phyloP scores from a whole-genome alignment of 2,329 filamentous ascomycete genomes.

The Colletotrichum sp. region DNA sequence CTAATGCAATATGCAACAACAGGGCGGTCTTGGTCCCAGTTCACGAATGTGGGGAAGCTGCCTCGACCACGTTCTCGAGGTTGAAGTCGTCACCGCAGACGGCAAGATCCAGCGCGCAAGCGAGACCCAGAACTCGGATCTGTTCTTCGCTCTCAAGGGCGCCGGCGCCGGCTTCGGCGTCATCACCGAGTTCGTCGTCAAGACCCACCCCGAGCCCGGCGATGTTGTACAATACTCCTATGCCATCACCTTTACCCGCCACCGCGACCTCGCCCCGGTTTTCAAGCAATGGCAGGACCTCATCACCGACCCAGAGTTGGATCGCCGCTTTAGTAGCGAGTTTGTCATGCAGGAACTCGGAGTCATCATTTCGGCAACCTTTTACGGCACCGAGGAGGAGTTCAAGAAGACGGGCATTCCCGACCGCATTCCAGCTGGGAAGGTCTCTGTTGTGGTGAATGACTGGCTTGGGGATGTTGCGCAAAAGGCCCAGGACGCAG shows the following conservation, averaged over 20 bases:
- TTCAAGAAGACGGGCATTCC: slow-evolving; percentile 57
- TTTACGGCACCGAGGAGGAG: slow-evolving; percentile 64
- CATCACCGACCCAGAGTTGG: slow-evolving; percentile 57
- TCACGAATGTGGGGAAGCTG: slow-evolving; percentile 64
- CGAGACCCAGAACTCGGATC: slow-evolving; percentile 51
- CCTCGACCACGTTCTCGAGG: slow-evolving; percentile 60
- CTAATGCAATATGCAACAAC: slow-evolving; percentile 1
- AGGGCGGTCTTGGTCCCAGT: slow-evolving; percentile 64
- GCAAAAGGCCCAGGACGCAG: slow-evolving; percentile 54
- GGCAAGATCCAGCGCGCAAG: slow-evolving; percentile 55
- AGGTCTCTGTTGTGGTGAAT: slow-evolving; percentile 49
- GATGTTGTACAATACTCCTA: slow-evolving; percentile 65
- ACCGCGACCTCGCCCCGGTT: slow-evolving; percentile 50
- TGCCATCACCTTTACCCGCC: slow-evolving; percentile 53
- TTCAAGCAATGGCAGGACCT: slow-evolving; percentile 66
- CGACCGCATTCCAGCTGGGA: slow-evolving; percentile 47
- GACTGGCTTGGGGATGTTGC: slow-evolving; percentile 68
- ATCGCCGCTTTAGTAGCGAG: slow-evolving; percentile 62
- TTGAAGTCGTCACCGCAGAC: slow-evolving; percentile 61
- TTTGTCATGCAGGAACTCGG: slow-evolving; percentile 60
- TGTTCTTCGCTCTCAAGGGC: slow-evolving; percentile 63
- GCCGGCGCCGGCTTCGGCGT: slow-evolving; percentile 63
- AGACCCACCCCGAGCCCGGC: slow-evolving; percentile 60
- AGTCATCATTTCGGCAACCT: slow-evolving; percentile 63
- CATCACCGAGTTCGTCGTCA: slow-evolving; percentile 61